Percentiles rank a stretch among this genome's conserved stretches.
Evolutionary conservation across 1,284 basidiomycete genomes (phyloP).

Genomic region (Mycosarcoma maydis): DNA sequence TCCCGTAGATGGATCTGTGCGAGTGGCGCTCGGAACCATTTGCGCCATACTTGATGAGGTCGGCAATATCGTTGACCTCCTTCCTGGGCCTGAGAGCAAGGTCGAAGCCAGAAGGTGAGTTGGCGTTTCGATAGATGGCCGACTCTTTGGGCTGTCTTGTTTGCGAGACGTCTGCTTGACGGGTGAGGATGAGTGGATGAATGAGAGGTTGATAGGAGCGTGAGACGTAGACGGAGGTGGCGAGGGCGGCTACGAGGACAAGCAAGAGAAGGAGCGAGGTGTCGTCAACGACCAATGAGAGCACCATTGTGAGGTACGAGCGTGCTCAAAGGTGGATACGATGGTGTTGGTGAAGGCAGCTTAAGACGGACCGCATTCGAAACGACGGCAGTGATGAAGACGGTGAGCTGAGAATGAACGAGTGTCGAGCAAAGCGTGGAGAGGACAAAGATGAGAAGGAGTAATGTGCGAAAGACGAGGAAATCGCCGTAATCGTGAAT

Average conservation of each 20-base stretch:
- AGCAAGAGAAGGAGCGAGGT: constrained; percentile 55
- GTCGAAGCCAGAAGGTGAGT: constrained; percentile 63
- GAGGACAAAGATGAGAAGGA: too few relatives aligned
- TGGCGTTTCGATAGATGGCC: constrained; percentile 63
- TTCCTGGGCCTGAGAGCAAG: constrained; percentile 56
- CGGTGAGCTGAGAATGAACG: too few relatives aligned
- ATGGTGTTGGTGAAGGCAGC: too few relatives aligned
- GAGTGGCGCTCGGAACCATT: constrained; percentile 25
- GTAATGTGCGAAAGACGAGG: neutral
- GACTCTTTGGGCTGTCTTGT: constrained; percentile 57
- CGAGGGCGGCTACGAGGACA: constrained; percentile 44
- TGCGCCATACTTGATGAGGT: constrained; percentile 45
- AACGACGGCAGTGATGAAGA: too few relatives aligned
- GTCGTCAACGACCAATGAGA: constrained; percentile 60
- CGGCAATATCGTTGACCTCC: constrained; percentile 45
- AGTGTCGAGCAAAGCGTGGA: neutral
- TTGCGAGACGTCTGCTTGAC: constrained; percentile 62
- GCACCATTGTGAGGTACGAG: constrained; percentile 35
- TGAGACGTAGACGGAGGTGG: constrained; percentile 46
- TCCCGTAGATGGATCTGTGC: constrained; percentile 37
- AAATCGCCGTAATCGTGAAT: neutral
- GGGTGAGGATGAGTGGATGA: constrained; percentile 63
- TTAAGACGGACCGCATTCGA: too few relatives aligned
- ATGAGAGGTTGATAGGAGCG: constrained; percentile 58
- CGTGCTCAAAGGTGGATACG: too few relatives aligned